Base-by-base conservation (phyloP, 2,329 filamentous ascomycete genomes). In the Arthrobotrys iridis region DNA sequence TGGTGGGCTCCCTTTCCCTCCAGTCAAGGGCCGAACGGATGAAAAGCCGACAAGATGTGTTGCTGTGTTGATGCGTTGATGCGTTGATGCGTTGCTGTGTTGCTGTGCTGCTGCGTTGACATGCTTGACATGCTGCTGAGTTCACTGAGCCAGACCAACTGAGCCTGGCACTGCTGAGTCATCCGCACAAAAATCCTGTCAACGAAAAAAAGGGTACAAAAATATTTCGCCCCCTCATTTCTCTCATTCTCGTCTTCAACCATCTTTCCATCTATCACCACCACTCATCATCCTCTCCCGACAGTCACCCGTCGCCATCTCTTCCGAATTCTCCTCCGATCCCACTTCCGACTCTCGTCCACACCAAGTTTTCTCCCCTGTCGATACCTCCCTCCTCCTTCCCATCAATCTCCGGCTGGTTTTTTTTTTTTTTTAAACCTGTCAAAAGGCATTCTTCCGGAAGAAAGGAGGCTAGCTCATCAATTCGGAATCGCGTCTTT, bases 401-500 rank as follows among this genome's bases (percentile, higher is more conserved):
- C 33, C 20, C 11, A 71, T 26, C 33, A 22, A 20, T 24, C 43
- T 24, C 48, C 35, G 20, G 15, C 43, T 41, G 63, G 45, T 48
- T 43, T 52, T 59, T 22, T 37, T 30, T 46, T 15, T 15, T 30
- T 20, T 52, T 18, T 6, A 5, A 33, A 30, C 35, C 18, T 55
- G 28, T 37, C 60, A 62, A 68, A 41, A 46, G 62, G 30, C 8
- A 46, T 48, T 62, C 20, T 43, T 45, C 37, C 63, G 24, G 63
- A 66, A 67, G 55, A 66, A 58, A 66, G 70, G 70, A 67, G 70
- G 70, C 60, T 67, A 57, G 52, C 55, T 52, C 55, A 35, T 67
- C 71, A 41, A 58, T 68, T 75, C 71, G 71, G 57, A 50, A 68
- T 62, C 62, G 71, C 63, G 63, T 68, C 55, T 67, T 72, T 75